Evolutionary conservation across 345 rosid genomes (phyloP).

Genomic region (Eucalyptus lansdowneana): DNA sequence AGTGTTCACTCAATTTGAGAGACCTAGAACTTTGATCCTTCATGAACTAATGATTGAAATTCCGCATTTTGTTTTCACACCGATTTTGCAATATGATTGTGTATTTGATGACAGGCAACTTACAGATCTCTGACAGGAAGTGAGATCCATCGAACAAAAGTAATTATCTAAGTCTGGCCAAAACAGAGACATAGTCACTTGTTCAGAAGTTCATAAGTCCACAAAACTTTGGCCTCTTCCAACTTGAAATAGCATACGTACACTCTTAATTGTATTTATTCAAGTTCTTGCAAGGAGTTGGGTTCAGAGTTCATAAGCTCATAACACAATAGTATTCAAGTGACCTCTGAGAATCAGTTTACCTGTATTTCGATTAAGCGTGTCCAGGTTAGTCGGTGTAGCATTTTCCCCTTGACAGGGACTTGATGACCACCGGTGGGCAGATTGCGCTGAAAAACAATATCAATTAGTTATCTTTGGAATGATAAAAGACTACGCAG

Average conservation of each 20-base stretch:
- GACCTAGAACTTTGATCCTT: not conserved
- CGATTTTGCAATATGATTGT: not conserved
- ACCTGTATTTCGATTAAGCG: not conserved
- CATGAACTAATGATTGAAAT: not conserved
- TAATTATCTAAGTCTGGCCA: not conserved
- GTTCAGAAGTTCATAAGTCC: not conserved
- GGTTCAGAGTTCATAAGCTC: not conserved
- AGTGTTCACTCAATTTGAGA: not conserved
- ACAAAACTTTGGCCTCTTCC: not conserved
- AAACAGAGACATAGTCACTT: not conserved
- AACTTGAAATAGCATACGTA: not conserved
- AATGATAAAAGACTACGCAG: not conserved
- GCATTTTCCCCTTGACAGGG: not conserved
- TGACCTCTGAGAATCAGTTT: not conserved
- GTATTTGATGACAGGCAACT: not conserved
- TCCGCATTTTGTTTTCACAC: not conserved
- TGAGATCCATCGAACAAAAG: not conserved
- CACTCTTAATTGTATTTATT: not conserved
- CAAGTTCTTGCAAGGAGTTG: not conserved
- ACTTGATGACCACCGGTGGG: not conserved
- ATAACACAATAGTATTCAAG: not conserved
- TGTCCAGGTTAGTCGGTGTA: rapidly evolving
- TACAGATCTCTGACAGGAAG: not conserved
- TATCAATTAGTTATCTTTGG: not conserved
- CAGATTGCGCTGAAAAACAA: not conserved